Evolutionary conservation across 805 yeast genomes (phyloP).

Genomic region (Candida sonorensis): DNA sequence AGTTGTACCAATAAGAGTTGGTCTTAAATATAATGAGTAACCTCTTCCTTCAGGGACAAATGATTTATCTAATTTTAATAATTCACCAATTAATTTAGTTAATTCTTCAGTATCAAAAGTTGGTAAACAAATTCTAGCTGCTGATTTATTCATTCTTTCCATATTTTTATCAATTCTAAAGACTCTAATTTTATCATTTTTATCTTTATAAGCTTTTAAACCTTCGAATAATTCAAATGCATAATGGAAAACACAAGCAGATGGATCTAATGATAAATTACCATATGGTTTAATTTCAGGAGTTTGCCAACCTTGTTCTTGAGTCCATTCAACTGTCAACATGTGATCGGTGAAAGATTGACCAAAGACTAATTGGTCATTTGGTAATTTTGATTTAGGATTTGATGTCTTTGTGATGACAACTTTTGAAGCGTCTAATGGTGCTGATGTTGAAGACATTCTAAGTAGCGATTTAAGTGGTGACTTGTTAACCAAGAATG

Average conservation of each 20-base stretch:
- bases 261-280: slow-evolving; percentile 71
- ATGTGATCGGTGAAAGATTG: slow-evolving; percentile 81
- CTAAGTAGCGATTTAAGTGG: slow-evolving; percentile 4
- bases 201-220: slow-evolving; percentile 77
- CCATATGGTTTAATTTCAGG: slow-evolving; percentile 88
- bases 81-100: slow-evolving; percentile 66
- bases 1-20: slow-evolving; percentile 91
- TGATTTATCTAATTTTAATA: slow-evolving; percentile 65
- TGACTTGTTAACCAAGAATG: not conserved
- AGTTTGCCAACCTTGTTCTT: slow-evolving; percentile 73
- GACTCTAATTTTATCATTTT: slow-evolving; percentile 61
- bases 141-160: slow-evolving; percentile 84
- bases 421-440: slow-evolving; percentile 50
- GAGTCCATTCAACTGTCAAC: slow-evolving; percentile 80
- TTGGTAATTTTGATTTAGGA: slow-evolving; percentile 52
- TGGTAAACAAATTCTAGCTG: slow-evolving; percentile 85
- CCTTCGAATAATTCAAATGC: slow-evolving; percentile 96
- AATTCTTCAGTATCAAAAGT: slow-evolving; percentile 75
- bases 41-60: slow-evolving; percentile 85
- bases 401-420: slow-evolving; percentile 36
- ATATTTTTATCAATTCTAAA: slow-evolving; percentile 92
- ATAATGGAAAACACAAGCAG: slow-evolving; percentile 87
- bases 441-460: slow-evolving; percentile 26
- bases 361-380: slow-evolving; percentile 64
- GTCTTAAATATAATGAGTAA: slow-evolving; percentile 87